Base-by-base conservation (phyloP, 202 grass and related monocot genomes). In the Panicum hallii region DNA sequence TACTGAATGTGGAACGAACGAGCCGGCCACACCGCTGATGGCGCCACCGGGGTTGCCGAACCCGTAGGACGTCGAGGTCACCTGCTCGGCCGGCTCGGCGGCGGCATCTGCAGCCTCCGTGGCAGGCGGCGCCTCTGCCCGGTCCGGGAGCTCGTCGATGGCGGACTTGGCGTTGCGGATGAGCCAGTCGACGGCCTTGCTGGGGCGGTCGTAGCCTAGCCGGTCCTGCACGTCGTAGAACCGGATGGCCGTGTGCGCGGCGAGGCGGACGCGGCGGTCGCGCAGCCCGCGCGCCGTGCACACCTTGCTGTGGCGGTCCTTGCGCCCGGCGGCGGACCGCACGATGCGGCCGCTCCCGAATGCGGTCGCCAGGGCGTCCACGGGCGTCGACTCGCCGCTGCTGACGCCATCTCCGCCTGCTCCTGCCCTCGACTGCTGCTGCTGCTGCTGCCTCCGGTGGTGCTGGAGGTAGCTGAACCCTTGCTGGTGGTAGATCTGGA, bases 191-290 rank as follows among this genome's bases (percentile, higher is more conserved):
- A 94, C 94, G 68, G 94, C 94, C 77, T 97, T 97, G 87, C 94
- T 97, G 70, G 94, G 94, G 19, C 94, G 94, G 89, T 97, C 94
- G 50, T 94, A 97, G 72, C 94, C 94, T 8, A 97, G 91, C 57
- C 94, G 84, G 87, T 97, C 94, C 86, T 97, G 94, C 73, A 97
- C 94, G 40, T 97, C 94, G 79, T 97, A 97, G 91, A 97, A 97
- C 60, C 90, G 87, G 88, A 97, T 97, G 83, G 94, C 94, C 15
- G 94, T 97, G 85, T 97, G 94, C 16, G 94, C 94, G 64, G 94
- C 92, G 47, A 97, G 91, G 78, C 94, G 85, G 84, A 97, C 94
- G 2, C 94, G 91, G 76, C 94, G 87, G 82, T 97, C 94, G 15
- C 94, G 87, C 41, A 93, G 87, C 42, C 94, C 94, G 23, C 92